Conservation (phyloP, 495 filamentous ascomycete species). For the Gamarada debralockiae region DNA sequence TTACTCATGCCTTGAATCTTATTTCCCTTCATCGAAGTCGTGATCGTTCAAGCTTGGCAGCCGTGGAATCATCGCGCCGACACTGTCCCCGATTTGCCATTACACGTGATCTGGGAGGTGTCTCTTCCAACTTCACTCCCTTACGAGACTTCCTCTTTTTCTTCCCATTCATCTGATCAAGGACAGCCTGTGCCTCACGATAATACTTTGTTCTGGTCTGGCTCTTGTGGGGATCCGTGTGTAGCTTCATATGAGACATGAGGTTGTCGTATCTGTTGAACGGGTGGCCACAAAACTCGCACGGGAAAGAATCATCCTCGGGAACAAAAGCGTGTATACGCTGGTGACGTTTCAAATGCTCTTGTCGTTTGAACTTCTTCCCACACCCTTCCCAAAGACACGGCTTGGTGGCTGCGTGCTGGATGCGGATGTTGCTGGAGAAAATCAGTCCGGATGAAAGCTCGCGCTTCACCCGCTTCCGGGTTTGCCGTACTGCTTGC, state of each 20-base stretch:
- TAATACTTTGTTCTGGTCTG: slow-evolving; percentile 4
- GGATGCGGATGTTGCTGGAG: slow-evolving; percentile 1
- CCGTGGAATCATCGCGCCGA: too few species aligned
- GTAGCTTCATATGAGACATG: slow-evolving; percentile 36
- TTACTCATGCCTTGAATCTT: not conserved
- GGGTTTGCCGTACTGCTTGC: slow-evolving; percentile 20
- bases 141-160: not conserved
- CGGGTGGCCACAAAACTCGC: slow-evolving; percentile 27
- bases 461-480: not conserved
- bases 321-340: slow-evolving; percentile 42
- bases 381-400: slow-evolving; percentile 32
- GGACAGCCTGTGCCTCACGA: not conserved
- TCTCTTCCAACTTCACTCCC: too few species aligned
- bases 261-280: slow-evolving; percentile 34
- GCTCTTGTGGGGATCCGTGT: slow-evolving; percentile 25
- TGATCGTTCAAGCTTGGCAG: not conserved
- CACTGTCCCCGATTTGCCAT: too few species aligned
- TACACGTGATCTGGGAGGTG: too few species aligned
- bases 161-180: slow-evolving; percentile 1
- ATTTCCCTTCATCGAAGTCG: not conserved
- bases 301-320: slow-evolving; percentile 13
- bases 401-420: slow-evolving; percentile 5
- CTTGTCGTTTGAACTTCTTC: slow-evolving; percentile 50
- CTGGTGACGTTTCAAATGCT: slow-evolving; percentile 63
- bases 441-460: not conserved